Percentiles rank a stretch among this genome's conserved stretches.
Conservation (phyloP, 306 rosid species). For the Vicia villosa region DNA sequence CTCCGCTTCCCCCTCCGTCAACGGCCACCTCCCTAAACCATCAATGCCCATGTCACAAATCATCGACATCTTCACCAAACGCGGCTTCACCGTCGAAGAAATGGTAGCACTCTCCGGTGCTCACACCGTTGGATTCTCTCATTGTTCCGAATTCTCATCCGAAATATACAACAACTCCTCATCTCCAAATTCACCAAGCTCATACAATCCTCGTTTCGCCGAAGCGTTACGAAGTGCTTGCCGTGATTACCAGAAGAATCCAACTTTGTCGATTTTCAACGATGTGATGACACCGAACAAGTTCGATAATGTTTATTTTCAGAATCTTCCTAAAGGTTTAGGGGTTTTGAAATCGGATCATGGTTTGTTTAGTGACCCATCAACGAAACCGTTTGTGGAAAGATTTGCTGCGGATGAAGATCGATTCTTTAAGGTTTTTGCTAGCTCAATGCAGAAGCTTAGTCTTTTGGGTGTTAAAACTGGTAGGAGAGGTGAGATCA, state of each 20-base stretch:
- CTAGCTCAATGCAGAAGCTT: constrained; percentile 74
- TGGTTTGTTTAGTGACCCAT: constrained; percentile 52
- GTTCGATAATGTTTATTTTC: constrained; percentile 76
- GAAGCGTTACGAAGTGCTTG: constrained; percentile 62
- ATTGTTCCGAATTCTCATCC: constrained; percentile 56
- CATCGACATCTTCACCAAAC: constrained; percentile 45
- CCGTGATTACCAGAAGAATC: constrained; percentile 54
- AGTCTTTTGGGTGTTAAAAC: constrained; percentile 60
- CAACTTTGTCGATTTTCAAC: constrained; percentile 76
- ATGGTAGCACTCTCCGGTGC: constrained; percentile 83
- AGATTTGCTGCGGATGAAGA: constrained; percentile 55
- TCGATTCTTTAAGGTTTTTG: constrained; percentile 62
- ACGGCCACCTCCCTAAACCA: constrained; percentile 58
- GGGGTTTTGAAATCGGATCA: constrained; percentile 81
- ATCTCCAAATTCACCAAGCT: background rate
- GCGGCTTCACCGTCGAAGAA: constrained; percentile 71
- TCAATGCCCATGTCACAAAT: constrained; percentile 59
- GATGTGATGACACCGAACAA: constrained; percentile 87
- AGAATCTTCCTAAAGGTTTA: constrained; percentile 70
- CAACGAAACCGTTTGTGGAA: constrained; percentile 63
- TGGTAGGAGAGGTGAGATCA: constrained; percentile 75
- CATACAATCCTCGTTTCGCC: constrained; percentile 66
- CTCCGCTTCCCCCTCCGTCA: constrained; percentile 51
- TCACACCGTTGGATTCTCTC: constrained; percentile 87
- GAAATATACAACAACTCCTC: constrained; percentile 47